These are phyloP conservation scores for Leucocoprinus birnbaumii DNA, from an alignment of 768 basidiomycete genomes.

Conservation along the genomic window DNA sequence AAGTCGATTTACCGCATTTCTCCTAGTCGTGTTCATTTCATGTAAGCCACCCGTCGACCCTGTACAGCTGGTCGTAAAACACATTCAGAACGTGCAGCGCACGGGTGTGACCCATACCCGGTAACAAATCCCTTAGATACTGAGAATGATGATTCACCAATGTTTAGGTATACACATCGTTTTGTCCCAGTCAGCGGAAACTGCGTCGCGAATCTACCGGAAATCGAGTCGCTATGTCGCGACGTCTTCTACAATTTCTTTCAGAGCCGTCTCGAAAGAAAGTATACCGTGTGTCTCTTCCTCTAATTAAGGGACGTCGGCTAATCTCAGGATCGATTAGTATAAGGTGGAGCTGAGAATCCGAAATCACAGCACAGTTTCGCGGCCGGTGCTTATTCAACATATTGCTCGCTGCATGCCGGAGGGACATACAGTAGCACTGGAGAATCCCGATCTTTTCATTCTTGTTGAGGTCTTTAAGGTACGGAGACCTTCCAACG, in stretches of 20 bases:
- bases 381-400: conserved; percentile 58
- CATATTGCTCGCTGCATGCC: conserved; percentile 72
- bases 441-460: conserved; percentile 67
- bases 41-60: conserved; percentile 79
- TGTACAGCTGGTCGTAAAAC: conserved; percentile 60
- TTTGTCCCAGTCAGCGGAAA: conserved; percentile 68
- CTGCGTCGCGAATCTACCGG: conserved; percentile 65
- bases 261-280: conserved; percentile 36
- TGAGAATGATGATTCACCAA: background rate
- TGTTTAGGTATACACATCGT: conserved; percentile 61
- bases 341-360: conserved; percentile 79
- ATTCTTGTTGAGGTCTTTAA: conserved; percentile 84
- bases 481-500: conserved; percentile 30
- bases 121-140: conserved; percentile 30
- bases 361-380: conserved; percentile 73
- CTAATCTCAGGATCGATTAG: conserved; percentile 33
- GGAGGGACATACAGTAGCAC: conserved; percentile 60
- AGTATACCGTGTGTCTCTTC: conserved; percentile 41
- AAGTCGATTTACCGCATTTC: background rate
- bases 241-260: conserved; percentile 54
- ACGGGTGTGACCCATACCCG: conserved; percentile 67
- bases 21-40: conserved; percentile 73
- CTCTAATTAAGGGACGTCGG: background rate
- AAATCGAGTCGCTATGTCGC: conserved; percentile 63
- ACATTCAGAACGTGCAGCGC: conserved; percentile 57